These are phyloP conservation scores for Malus domestica DNA, from an alignment of 306 rosid genomes.

Conservation along the genomic window DNA sequence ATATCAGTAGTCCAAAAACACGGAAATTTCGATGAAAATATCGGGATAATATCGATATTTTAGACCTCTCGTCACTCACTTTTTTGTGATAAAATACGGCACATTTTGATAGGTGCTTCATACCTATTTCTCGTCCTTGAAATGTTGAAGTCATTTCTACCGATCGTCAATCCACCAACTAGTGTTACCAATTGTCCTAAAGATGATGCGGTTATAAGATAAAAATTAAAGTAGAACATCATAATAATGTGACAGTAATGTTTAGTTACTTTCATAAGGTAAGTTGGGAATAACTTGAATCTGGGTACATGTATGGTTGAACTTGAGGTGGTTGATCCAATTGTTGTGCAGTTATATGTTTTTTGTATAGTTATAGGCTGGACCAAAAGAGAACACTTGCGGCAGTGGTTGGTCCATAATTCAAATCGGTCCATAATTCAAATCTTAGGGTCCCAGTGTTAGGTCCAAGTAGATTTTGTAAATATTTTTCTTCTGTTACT, in stretches of 20 bases:
- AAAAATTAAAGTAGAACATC: slow-evolving; percentile 54
- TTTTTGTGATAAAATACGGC: slow-evolving; percentile 1
- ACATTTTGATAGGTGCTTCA: slow-evolving; percentile 74
- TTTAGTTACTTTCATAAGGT: slow-evolving; percentile 27
- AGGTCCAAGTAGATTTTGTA: no score
- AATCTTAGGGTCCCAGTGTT: no score
- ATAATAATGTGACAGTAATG: slow-evolving; percentile 33
- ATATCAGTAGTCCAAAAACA: no score
- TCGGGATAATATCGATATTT: no score
- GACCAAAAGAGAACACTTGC: no score
- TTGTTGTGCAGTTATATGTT: slow-evolving; percentile 59
- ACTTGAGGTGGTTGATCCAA: slow-evolving; percentile 38
- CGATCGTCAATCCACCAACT: slow-evolving; percentile 82
- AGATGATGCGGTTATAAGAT: slow-evolving; percentile 89
- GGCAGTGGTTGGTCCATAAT: no score
- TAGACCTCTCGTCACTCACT: no score
- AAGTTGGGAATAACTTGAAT: slow-evolving; percentile 72
- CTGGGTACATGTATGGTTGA: slow-evolving; percentile 32
- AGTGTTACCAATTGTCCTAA: slow-evolving; percentile 91
- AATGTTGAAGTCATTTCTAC: slow-evolving; percentile 75
- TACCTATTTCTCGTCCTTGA: slow-evolving; percentile 77
- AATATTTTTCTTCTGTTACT: no score
- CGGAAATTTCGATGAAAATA: no score
- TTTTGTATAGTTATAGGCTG: no score
- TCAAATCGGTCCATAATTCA: no score